Base-by-base conservation (phyloP, 306 rosid species). In the Gynostemma pentaphyllum region DNA sequence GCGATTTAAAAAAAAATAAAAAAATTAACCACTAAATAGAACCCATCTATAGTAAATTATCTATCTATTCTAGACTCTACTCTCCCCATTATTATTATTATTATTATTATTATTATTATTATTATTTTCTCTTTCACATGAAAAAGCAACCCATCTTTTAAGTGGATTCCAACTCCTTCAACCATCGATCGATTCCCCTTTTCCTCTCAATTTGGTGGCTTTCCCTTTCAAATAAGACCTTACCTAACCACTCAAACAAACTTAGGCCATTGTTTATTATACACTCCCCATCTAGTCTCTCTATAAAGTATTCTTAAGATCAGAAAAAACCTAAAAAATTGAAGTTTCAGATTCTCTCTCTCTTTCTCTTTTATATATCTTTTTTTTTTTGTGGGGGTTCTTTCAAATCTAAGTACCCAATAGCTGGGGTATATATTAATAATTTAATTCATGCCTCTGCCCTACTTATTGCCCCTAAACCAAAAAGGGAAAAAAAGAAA, bases 91-190 rank as follows among this genome's bases (percentile, higher is more conserved):
- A n/a, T n/a, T n/a, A n/a, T n/a, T n/a, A n/a, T n/a, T n/a, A n/a
- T n/a, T n/a, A n/a, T n/a, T n/a, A n/a, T n/a, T n/a, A n/a, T n/a
- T n/a, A n/a, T n/a, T n/a, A n/a, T n/a, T n/a, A n/a, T n/a, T n/a
- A n/a, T n/a, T 64, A 54, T 66, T 76, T 73, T 55, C 16, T 55
- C 15, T 30, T 74, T 72, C 86, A 66, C 81, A 75, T 79, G 81
- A 82, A 78, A n/a, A 75, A 42, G 52, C 51, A 68, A 62, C 67
- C 77, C 36, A 22, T 46, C 83, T 72, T 87, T 79, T 65, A 36
- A 86, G 98, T 88, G 98, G 98, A 85, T 84, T 88, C 96, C 96
- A 92, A 83, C 98, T 85, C 96, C 80, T 83, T 80, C 97, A 87
- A 85, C 90, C 86, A 81, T 24, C 64, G 32, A 22, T 37, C 9